phyloP scores from a whole-genome alignment of 148 eudicot genomes.

The Persicaria tinctoria region DNA sequence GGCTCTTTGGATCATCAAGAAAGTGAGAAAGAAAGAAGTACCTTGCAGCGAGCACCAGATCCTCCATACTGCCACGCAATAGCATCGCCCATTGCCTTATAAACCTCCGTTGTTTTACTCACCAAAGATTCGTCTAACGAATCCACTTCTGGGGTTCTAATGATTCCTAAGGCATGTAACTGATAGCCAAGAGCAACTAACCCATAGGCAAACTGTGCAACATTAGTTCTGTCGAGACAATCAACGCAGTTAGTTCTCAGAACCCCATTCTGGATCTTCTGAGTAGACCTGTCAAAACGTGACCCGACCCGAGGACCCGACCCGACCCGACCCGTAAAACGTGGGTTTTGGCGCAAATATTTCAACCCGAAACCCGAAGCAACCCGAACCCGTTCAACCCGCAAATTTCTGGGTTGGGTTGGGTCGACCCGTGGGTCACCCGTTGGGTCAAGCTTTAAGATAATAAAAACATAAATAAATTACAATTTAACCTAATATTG shows the following conservation, averaged over 20 bases:
- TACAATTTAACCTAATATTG: too few species aligned
- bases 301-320: too few species aligned
- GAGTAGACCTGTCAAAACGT: too few species aligned
- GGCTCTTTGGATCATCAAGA: neutral
- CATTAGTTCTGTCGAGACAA: conserved; percentile 95
- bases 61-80: conserved; percentile 95
- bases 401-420: too few species aligned
- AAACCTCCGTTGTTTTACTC: conserved; percentile 59
- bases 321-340: too few species aligned
- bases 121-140: conserved; percentile 49
- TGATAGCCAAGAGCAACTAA: conserved; percentile 85
- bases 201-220: conserved; percentile 84
- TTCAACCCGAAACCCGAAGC: too few species aligned
- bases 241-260: conserved; percentile 91
- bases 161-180: conserved; percentile 61
- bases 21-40: conserved; percentile 15
- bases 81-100: conserved; percentile 90
- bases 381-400: too few species aligned
- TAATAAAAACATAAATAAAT: too few species aligned
- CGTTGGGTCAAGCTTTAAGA: too few species aligned
- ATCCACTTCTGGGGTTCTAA: conserved; percentile 32
- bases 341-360: too few species aligned
- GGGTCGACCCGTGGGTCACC: too few species aligned
- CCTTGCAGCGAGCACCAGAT: conserved; percentile 95
- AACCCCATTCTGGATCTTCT: conserved; percentile 67